Conservation (phyloP, 345 rosid species). For the Carallia pectinifolia region DNA sequence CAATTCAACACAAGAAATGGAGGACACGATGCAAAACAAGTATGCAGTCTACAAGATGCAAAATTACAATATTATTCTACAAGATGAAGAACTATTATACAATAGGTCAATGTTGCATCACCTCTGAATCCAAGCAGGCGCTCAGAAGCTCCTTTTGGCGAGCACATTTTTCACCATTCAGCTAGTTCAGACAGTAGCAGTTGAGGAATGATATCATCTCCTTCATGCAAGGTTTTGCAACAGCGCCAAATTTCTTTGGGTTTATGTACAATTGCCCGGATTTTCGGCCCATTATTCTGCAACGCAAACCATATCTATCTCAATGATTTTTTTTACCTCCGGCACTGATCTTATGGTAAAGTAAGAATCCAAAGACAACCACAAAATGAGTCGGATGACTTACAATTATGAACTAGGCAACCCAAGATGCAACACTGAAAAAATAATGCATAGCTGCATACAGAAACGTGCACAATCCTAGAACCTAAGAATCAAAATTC, state of each 20-base stretch:
- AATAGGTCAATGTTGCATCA: conserved; percentile 9
- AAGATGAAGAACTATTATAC: too few relatives aligned
- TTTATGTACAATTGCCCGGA: conserved; percentile 61
- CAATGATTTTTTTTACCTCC: background rate
- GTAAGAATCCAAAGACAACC: too few relatives aligned
- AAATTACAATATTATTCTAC: background rate
- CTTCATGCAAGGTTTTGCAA: conserved; percentile 78
- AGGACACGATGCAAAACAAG: background rate
- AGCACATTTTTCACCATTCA: conserved; percentile 54
- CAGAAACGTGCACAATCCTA: too few relatives aligned
- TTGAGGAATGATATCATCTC: conserved; percentile 77
- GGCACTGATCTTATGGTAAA: too few relatives aligned
- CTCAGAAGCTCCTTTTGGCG: conserved; percentile 57
- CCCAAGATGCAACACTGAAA: too few relatives aligned
- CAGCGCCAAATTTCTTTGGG: conserved; percentile 60
- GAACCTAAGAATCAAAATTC: too few relatives aligned
- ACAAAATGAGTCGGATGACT: too few relatives aligned
- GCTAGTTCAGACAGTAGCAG: conserved; percentile 58
- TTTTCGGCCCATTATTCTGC: conserved; percentile 61
- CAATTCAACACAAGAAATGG: too few relatives aligned
- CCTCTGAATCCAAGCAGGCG: conserved; percentile 76
- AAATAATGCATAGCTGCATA: too few relatives aligned
- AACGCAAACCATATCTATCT: background rate
- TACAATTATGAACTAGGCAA: too few relatives aligned
- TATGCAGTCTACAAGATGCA: background rate